Evolutionary conservation across 495 filamentous ascomycete genomes (phyloP), one percentile per base, ranked within the genome.

Genomic region (Massariosphaeria phaeospora): DNA sequence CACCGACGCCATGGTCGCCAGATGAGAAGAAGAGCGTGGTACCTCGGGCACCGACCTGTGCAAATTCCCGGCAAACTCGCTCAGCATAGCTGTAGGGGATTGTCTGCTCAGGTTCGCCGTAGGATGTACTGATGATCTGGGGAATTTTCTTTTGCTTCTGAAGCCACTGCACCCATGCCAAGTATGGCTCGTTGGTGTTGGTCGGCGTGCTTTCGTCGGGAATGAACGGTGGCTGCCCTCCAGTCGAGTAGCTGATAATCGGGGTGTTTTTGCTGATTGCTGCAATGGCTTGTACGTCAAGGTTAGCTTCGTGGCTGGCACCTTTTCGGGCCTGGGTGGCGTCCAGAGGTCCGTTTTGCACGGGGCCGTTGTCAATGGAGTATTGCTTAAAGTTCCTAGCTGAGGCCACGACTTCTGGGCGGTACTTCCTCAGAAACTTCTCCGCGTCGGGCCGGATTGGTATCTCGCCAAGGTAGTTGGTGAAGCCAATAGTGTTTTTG

Each of bases 401-500:
- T 12, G 65, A 65, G 0, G 65, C 59, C 34, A 69, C 71, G 11
- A 69, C 74, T n/a, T 73, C 75, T 1, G 77, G 76, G 2, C 75
- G 70, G 60, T 69, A 79, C 49, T 72, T 70, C 26, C 70, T 38
- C 11, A 80, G 72, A 57, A 77, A 80, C 4, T 71, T 48, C 18
- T 66, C 61, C n/a, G 74, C 68, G 51, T 80, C 77, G 2, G 73
- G 71, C 10, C 75, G 72, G 23, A 77, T 77, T 23, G 70, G 70
- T 18, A 72, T 69, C 58, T 80, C 76, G 21, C 64, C 66, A 17
- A 79, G 63, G 63, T 72, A 79, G 62, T 79, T 74, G 40, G 67
- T 74, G 48, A 79, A 70, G 21, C 65, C 77, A 26, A 80, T 60
- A 21, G 66, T 66, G 57, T 77, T 78, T 52, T 69, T 67, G 20